These are phyloP conservation scores for Trametes versicolor DNA, from an alignment of 1,284 basidiomycete genomes.

Conservation along the genomic window DNA sequence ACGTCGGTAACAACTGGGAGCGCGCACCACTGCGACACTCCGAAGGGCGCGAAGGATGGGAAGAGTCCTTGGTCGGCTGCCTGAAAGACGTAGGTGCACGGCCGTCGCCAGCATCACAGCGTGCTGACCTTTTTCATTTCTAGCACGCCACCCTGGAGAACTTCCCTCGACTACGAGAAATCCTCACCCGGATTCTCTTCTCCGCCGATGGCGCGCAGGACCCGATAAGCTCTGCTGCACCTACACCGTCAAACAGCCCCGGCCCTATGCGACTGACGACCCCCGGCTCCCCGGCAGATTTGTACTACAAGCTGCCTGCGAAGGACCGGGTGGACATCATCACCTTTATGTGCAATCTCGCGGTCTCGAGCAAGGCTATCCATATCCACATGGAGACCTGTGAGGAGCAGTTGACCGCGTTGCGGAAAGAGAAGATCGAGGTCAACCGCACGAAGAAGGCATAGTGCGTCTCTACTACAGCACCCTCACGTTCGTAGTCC, in stretches of 20 bases:
- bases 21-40: slow-evolving; percentile 71
- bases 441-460: slow-evolving; percentile 90
- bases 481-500: slow-evolving; percentile 15
- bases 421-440: slow-evolving; percentile 96
- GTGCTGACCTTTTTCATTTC: slow-evolving; percentile 7
- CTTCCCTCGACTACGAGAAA: slow-evolving; percentile 79
- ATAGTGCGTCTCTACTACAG: slow-evolving; percentile 69
- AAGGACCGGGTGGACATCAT: slow-evolving; percentile 88
- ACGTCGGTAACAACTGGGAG: slow-evolving; percentile 85
- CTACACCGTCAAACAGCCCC: slow-evolving; percentile 56
- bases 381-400: slow-evolving; percentile 92
- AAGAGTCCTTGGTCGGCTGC: slow-evolving; percentile 87
- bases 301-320: slow-evolving; percentile 80
- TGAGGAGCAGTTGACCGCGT: slow-evolving; percentile 88
- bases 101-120: slow-evolving; percentile 18
- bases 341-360: slow-evolving; percentile 89
- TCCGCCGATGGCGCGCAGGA: slow-evolving; percentile 57
- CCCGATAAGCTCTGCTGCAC: slow-evolving; percentile 47
- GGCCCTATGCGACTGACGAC: slow-evolving; percentile 44
- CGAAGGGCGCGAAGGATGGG: slow-evolving; percentile 83
- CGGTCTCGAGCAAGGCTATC: slow-evolving; percentile 89
- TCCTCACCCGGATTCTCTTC: slow-evolving; percentile 82
- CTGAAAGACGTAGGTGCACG: slow-evolving; percentile 80
- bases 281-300: slow-evolving; percentile 66
- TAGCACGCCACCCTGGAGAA: slow-evolving; percentile 82